Evolutionary conservation across 202 grass and related monocot genomes (phyloP).

Genomic region (Setaria italica): DNA sequence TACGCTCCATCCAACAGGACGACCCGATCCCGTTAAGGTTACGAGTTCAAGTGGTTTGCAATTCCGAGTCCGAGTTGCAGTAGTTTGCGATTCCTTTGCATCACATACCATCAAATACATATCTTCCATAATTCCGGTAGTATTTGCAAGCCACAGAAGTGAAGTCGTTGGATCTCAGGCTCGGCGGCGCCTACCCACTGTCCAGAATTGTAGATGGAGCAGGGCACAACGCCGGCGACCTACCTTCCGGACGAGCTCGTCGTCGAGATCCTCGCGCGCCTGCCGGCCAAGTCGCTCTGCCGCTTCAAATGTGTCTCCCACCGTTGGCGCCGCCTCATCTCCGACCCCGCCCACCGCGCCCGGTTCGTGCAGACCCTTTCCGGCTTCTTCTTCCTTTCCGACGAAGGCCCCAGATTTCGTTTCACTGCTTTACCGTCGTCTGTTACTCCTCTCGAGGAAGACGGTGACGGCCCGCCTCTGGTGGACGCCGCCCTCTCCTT

Average conservation of each 20-base stretch:
- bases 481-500: conserved; percentile 2
- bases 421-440: not conserved
- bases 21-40: no score
- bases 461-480: not conserved
- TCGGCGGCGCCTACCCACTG: no score
- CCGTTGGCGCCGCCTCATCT: conserved; percentile 32
- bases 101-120: no score
- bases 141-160: no score
- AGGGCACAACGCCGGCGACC: not conserved
- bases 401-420: not conserved
- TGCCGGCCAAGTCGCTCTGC: conserved; percentile 31
- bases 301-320: conserved; percentile 40
- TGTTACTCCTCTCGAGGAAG: not conserved
- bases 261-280: conserved; percentile 28
- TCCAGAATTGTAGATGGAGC: not conserved
- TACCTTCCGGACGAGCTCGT: conserved; percentile 30
- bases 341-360: not conserved
- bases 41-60: no score
- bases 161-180: no score
- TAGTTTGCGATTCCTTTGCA: no score
- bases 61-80: no score
- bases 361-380: conserved; percentile 3
- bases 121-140: no score
- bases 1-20: no score
- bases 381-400: conserved; percentile 32